phyloP scores from a whole-genome alignment of 2,329 filamentous ascomycete genomes.

The Colletotrichum cordylinicola region DNA sequence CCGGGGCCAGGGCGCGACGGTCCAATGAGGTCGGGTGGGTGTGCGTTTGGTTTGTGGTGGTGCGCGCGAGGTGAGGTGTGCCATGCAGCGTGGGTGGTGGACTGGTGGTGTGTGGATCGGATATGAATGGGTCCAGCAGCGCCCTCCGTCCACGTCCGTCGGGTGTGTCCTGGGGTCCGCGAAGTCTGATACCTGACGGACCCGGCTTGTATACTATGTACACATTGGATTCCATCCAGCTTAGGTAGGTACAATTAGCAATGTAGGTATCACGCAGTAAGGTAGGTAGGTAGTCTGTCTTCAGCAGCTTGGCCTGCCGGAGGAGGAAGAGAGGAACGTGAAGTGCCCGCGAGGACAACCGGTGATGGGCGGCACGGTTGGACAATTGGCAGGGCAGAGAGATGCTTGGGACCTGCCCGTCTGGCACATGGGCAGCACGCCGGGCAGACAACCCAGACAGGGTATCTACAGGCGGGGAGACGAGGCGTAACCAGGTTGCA shows the following conservation, averaged over 20 bases:
- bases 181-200: neutral
- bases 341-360: neutral
- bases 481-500: neutral
- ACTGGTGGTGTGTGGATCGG: neutral
- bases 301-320: neutral
- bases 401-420: neutral
- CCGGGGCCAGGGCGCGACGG: neutral
- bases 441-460: neutral
- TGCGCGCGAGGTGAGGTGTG: neutral
- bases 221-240: neutral
- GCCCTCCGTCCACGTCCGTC: neutral
- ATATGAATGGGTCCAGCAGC: conserved; percentile 1
- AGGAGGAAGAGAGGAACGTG: neutral
- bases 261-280: neutral
- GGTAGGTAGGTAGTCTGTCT: neutral
- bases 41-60: neutral
- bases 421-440: neutral
- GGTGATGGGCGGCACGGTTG: neutral
- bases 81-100: neutral
- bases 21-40: neutral
- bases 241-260: neutral
- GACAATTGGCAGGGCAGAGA: neutral
- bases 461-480: neutral
- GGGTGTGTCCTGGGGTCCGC: neutral
- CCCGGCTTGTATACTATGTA: neutral